These are phyloP conservation scores for Pelargonium fulgidum DNA, from an alignment of 441 rosid genomes.

Conservation along the genomic window DNA sequence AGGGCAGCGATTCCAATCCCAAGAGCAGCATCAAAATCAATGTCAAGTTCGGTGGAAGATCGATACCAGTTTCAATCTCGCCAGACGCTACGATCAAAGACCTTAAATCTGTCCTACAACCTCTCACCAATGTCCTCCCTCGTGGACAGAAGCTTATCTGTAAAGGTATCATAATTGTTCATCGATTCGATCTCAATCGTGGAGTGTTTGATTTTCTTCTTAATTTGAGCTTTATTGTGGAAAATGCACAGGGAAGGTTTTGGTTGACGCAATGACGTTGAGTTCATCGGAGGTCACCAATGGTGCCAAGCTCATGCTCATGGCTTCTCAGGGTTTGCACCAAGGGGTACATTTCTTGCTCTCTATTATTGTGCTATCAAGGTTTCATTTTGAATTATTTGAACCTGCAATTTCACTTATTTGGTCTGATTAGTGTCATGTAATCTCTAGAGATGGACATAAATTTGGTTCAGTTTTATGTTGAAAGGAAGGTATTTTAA, in stretches of 20 bases:
- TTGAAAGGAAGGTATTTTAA: background rate
- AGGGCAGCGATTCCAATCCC: constrained; percentile 4
- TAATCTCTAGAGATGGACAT: background rate
- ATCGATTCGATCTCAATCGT: background rate
- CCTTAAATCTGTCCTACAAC: constrained; percentile 64
- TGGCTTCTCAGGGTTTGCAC: constrained; percentile 83
- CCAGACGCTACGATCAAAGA: constrained; percentile 45
- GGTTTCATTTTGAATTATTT: background rate
- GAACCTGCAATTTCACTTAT: constrained; percentile 1
- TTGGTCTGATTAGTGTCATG: background rate
- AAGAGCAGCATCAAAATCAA: constrained; percentile 29
- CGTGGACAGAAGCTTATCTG: constrained; percentile 89
- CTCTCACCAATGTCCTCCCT: constrained; percentile 84
- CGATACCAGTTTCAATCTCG: constrained; percentile 47
- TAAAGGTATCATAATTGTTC: constrained; percentile 40
- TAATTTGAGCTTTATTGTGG: background rate
- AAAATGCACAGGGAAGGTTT: constrained; percentile 49
- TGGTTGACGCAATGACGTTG: constrained; percentile 58
- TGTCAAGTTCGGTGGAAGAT: constrained; percentile 64
- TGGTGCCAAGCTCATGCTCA: constrained; percentile 86
- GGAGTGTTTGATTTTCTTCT: background rate
- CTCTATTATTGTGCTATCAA: background rate
- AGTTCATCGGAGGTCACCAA: constrained; percentile 44
- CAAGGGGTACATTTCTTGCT: constrained; percentile 57
- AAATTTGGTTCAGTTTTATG: background rate